Percentiles rank a stretch among this genome's conserved stretches.
Evolutionary conservation across 2,329 filamentous ascomycete species (phyloP).

Genomic region (Ophiosphaerella korrae): DNA sequence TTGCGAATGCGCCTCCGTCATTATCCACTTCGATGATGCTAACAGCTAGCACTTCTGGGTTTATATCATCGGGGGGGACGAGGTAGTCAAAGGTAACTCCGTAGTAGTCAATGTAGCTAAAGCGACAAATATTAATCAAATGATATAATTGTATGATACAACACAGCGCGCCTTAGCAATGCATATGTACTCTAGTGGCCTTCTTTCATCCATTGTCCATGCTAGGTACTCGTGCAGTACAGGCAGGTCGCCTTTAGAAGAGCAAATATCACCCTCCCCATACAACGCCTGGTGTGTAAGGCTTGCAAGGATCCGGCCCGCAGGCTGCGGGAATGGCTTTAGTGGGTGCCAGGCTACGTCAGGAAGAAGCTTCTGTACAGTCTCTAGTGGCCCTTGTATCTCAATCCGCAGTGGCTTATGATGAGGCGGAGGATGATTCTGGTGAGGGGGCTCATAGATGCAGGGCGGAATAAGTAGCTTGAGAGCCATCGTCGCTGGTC

Average conservation of each 20-base stretch:
- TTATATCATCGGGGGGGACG: slow-evolving; percentile 41
- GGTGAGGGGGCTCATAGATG: too few relatives aligned
- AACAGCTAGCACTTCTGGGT: slow-evolving; percentile 47
- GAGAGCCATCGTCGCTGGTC: too few relatives aligned
- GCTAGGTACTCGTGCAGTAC: slow-evolving; percentile 12
- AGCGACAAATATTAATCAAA: slow-evolving; percentile 3
- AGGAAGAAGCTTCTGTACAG: slow-evolving; percentile 22
- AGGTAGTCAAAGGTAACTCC: slow-evolving; percentile 51
- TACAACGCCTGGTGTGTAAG: slow-evolving; percentile 14
- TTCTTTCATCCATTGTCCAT: slow-evolving; percentile 6
- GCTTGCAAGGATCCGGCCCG: not conserved
- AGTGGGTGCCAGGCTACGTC: slow-evolving; percentile 9
- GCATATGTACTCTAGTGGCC: slow-evolving; percentile 7
- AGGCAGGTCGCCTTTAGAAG: slow-evolving; percentile 4
- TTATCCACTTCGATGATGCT: slow-evolving; percentile 52
- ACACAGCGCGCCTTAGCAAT: slow-evolving; percentile 1
- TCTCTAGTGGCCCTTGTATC: slow-evolving; percentile 18
- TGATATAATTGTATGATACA: too few relatives aligned
- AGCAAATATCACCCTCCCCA: slow-evolving; percentile 1
- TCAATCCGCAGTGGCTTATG: slow-evolving; percentile 10
- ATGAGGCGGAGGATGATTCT: too few relatives aligned
- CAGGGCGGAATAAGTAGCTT: too few relatives aligned
- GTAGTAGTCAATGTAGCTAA: slow-evolving; percentile 6
- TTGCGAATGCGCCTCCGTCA: slow-evolving; percentile 44
- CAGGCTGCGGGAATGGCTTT: not conserved